Conservation (phyloP, 148 eudicot species). For the Pouteria glomerata region DNA sequence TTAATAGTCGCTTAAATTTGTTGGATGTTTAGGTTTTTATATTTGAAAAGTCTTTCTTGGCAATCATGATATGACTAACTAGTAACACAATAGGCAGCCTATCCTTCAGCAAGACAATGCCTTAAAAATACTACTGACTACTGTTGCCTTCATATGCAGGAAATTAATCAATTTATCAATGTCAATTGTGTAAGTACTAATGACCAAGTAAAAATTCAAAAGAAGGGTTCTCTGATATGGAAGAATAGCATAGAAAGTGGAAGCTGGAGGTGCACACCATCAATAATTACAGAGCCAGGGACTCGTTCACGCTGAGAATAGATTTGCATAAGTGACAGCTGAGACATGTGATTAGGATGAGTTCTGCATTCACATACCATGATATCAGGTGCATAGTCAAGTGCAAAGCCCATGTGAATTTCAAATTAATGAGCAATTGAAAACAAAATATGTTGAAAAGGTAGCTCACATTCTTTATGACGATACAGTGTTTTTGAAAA, state of each 20-base stretch:
- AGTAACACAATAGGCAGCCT: background rate
- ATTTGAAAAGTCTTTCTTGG: too few species aligned
- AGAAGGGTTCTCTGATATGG: background rate
- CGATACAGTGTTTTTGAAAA: too few species aligned
- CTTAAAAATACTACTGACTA: too few species aligned
- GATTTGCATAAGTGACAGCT: constrained; percentile 53
- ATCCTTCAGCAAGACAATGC: too few species aligned
- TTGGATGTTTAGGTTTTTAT: background rate
- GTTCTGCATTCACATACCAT: constrained; percentile 34
- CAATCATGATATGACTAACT: background rate
- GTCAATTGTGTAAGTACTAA: background rate
- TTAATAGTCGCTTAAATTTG: background rate
- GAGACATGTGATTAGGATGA: constrained; percentile 32
- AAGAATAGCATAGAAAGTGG: background rate
- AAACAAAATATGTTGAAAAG: background rate
- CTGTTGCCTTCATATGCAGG: background rate
- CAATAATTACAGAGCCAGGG: constrained; percentile 77
- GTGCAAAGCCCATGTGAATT: too few species aligned
- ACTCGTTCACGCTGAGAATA: constrained; percentile 59
- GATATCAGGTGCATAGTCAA: too few species aligned
- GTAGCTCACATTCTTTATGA: too few species aligned
- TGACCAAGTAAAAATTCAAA: background rate
- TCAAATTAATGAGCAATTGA: background rate
- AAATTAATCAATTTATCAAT: background rate
- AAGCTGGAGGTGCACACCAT: constrained; percentile 34